phyloP scores from a whole-genome alignment of 805 yeast genomes.

The Starmerella floricola region DNA sequence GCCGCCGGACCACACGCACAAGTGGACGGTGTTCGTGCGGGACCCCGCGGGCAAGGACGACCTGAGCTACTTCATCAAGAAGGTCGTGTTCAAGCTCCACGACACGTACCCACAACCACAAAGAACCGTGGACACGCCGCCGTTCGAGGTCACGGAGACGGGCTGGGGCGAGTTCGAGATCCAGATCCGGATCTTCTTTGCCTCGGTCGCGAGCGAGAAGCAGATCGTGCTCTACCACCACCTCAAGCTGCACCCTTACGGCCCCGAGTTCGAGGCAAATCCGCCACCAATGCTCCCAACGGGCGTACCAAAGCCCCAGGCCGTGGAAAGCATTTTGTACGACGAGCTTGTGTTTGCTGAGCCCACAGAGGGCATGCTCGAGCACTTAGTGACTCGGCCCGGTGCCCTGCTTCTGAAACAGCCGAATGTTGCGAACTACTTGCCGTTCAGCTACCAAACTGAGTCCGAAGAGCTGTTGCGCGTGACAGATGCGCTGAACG shows the following conservation, averaged over 20 bases:
- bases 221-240: constrained; percentile 78
- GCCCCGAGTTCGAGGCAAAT: constrained; percentile 23
- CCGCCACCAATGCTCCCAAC: constrained; percentile 18
- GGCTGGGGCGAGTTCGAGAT: constrained; percentile 99
- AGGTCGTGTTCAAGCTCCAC: constrained; percentile 87
- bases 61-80: constrained; percentile 65
- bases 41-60: constrained; percentile 69
- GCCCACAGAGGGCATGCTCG: constrained; percentile 84
- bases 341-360: constrained; percentile 93
- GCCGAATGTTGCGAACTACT: constrained; percentile 22
- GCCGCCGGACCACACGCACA: constrained; percentile 85
- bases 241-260: constrained; percentile 81
- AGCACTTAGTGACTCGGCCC: constrained; percentile 44
- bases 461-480: constrained; percentile 57
- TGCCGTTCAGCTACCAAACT: constrained; percentile 36
- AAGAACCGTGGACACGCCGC: constrained; percentile 79
- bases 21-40: constrained; percentile 84
- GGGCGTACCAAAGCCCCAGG: constrained; percentile 27
- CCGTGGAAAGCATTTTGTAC: constrained; percentile 51
- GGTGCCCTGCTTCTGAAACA: constrained; percentile 32
- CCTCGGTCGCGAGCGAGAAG: constrained; percentile 79
- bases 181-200: constrained; percentile 73
- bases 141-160: constrained; percentile 89
- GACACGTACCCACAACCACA: constrained; percentile 84
- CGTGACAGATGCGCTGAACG: constrained; percentile 36